Base-by-base conservation (phyloP, 306 rosid genomes). In the Oxytropis ochrocephala region DNA sequence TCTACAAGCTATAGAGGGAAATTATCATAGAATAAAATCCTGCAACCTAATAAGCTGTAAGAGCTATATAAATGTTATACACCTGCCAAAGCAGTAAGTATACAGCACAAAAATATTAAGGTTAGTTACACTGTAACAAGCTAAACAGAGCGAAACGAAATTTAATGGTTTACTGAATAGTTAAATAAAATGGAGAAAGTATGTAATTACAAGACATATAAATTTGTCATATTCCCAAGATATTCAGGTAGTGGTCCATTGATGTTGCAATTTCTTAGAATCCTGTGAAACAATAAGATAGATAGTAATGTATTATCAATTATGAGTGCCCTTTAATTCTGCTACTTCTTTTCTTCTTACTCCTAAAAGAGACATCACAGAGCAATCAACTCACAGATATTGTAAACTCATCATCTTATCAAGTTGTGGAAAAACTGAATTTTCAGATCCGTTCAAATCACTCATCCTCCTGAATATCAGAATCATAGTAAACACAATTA, bases 401-500 rank as follows among this genome's bases (percentile, higher is more conserved):
- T 16, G 36, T 77, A 64, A 52, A 47, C 0, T 75, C 86, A n/a
- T n/a, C n/a, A 81, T 32, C 41, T 67, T 46, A 13, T 57, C 27
- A 8, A 89, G 64, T 8, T 1, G 64, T 1, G 89, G 96, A 62
- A 89, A 80, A 8, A 52, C 0, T 16, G 81, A 64, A 50, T 72
- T 10, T 60, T 49, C 75, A 11, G 80, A 8, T 68, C 92, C 92
- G 42, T 18, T 81, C 75, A 89, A 77, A 79, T 89, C 88, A 14
- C 79, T 77, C 36, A 89, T 81, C 76, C 85, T 85, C 85, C 96
- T 89, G 76, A 75, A 69, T 6, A 9, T 16, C 30, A 59, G 16
- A 36, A 1, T 36, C 14, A 16, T 36, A 59, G 48, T 59, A 38
- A 16, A 59, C 9, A 36, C 11, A 17, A 59, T 17, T 59, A 16